Evolutionary conservation across 1,139 yeast species (phyloP).

Genomic region (Hemisphaericaspora xylofermentans): DNA sequence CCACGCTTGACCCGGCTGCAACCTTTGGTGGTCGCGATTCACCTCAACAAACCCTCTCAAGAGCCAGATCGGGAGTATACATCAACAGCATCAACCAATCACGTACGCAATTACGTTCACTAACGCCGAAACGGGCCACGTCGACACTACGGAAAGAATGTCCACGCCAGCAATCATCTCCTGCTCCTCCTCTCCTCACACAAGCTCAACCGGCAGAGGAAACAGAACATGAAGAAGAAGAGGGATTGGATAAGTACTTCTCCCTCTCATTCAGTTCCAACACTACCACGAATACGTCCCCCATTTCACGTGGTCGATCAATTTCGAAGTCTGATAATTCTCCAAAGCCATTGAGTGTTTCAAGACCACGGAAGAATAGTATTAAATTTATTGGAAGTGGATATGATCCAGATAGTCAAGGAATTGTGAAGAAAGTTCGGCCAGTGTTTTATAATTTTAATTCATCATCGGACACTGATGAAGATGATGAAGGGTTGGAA

Average conservation of each 20-base stretch:
- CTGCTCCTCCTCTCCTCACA: background rate
- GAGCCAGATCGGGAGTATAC: slow-evolving; percentile 30
- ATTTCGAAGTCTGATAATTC: slow-evolving; percentile 14
- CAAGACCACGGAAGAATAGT: slow-evolving; percentile 27
- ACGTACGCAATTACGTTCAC: slow-evolving; percentile 15
- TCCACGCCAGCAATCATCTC: background rate
- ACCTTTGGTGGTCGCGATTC: slow-evolving; percentile 17
- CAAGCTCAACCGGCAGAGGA: background rate
- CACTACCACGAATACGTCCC: slow-evolving; percentile 8
- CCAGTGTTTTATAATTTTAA: slow-evolving; percentile 39
- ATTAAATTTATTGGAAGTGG: slow-evolving; percentile 34
- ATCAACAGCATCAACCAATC: slow-evolving; percentile 20
- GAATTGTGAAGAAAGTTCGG: slow-evolving; percentile 14
- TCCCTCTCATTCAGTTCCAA: slow-evolving; percentile 25
- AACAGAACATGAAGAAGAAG: slow-evolving; percentile 9
- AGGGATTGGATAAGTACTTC: slow-evolving; percentile 19
- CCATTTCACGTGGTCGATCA: slow-evolving; percentile 1
- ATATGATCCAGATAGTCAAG: slow-evolving; percentile 10
- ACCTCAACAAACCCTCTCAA: slow-evolving; percentile 20
- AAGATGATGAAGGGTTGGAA: slow-evolving; percentile 12
- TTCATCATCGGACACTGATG: slow-evolving; percentile 21
- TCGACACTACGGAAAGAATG: background rate
- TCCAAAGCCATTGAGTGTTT: slow-evolving; percentile 13
- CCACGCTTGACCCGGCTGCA: slow-evolving; percentile 6
- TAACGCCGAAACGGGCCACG: background rate